phyloP scores from a whole-genome alignment of 306 rosid species.

The Vachellia pachyceras region DNA sequence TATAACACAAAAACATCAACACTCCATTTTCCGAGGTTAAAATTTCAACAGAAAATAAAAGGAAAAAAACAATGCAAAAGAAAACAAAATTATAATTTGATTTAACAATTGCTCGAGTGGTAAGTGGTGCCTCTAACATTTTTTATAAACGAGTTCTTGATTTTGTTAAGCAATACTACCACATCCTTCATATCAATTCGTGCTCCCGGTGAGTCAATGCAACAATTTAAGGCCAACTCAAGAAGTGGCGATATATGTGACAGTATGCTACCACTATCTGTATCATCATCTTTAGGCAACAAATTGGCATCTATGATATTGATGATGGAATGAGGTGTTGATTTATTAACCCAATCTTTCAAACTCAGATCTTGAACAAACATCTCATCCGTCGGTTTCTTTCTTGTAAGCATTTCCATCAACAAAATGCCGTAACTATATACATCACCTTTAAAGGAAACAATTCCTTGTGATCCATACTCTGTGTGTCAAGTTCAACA shows the following conservation, averaged over 20 bases:
- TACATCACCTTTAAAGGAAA: slow-evolving; percentile 47
- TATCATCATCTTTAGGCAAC: not conserved
- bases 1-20: too few species aligned
- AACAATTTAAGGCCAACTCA: not conserved
- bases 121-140: too few species aligned
- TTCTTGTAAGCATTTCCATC: slow-evolving; percentile 54
- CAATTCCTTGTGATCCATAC: slow-evolving; percentile 46
- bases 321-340: not conserved
- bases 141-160: too few species aligned
- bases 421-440: slow-evolving; percentile 51
- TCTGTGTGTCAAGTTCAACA: not conserved
- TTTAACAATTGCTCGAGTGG: too few species aligned
- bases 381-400: slow-evolving; percentile 47
- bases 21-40: too few species aligned
- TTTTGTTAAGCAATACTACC: too few species aligned
- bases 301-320: not conserved
- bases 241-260: not conserved
- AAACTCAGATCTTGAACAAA: slow-evolving; percentile 28
- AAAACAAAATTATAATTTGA: too few species aligned
- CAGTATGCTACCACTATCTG: not conserved
- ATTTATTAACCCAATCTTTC: not conserved
- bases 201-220: not conserved
- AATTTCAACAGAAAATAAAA: not conserved
- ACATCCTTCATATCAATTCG: too few species aligned
- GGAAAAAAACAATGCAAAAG: too few species aligned